Evolutionary conservation across 495 filamentous ascomycete species (phyloP).

Genomic region (Penicillium bialowiezense): DNA sequence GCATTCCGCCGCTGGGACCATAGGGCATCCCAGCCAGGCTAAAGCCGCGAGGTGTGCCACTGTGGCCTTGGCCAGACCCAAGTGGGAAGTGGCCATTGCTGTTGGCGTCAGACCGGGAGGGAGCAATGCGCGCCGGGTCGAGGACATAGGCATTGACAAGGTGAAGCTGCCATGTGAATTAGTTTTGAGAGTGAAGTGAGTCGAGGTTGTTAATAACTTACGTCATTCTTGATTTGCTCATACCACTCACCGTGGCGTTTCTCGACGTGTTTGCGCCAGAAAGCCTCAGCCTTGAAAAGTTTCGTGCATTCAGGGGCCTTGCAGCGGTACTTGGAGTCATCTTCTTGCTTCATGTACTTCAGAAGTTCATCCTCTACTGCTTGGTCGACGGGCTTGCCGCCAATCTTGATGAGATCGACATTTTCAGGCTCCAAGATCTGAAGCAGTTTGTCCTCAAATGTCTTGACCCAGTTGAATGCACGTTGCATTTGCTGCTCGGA

Average conservation of each 20-base stretch:
- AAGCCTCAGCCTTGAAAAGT: conserved; percentile 92
- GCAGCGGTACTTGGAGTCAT: conserved; percentile 93
- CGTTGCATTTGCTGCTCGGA: conserved; percentile 86
- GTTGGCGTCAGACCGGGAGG: conserved; percentile 91
- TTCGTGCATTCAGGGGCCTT: conserved; percentile 94
- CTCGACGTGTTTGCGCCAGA: conserved; percentile 97
- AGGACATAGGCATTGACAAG: conserved; percentile 92
- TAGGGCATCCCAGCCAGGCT: conserved; percentile 69
- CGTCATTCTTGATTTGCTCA: conserved; percentile 75
- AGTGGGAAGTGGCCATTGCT: conserved; percentile 94
- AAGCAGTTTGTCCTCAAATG: conserved; percentile 93
- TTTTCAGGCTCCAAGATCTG: conserved; percentile 88
- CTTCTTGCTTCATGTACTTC: conserved; percentile 93
- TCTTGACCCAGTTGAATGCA: conserved; percentile 99
- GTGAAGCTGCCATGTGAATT: conserved; percentile 54
- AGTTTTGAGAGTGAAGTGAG: not conserved
- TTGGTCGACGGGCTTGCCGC: conserved; percentile 83
- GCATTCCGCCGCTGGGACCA: not conserved
- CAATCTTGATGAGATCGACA: conserved; percentile 81
- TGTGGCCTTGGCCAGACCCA: conserved; percentile 62
- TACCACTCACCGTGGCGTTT: conserved; percentile 93
- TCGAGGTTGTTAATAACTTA: conserved; percentile 42
- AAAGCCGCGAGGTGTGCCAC: conserved; percentile 92
- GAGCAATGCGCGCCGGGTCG: conserved; percentile 89
- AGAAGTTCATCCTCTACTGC: conserved; percentile 79